A percentile compares a stretch with the other conserved stretches of the same genome.
These are phyloP conservation scores for Eremochloa ophiuroides DNA, from an alignment of 176 grass and related monocot genomes.

Conservation along the genomic window DNA sequence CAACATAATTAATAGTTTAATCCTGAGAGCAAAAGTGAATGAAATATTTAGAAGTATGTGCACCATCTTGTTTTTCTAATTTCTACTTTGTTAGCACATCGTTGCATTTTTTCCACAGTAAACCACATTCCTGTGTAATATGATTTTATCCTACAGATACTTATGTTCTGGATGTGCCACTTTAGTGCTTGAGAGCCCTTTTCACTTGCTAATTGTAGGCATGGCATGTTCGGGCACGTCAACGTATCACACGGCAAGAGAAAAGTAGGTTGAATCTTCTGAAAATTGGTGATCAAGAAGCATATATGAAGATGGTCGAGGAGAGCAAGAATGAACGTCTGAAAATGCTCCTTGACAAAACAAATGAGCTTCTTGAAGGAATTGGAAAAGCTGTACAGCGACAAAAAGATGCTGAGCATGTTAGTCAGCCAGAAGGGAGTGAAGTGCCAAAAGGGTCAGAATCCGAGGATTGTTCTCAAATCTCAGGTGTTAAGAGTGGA, in stretches of 20 bases:
- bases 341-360: conserved; percentile 95
- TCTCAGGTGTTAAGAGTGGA: conserved; percentile 45
- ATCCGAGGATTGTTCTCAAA: conserved; percentile 51
- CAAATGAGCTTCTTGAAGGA: conserved; percentile 93
- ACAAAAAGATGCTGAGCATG: conserved; percentile 97
- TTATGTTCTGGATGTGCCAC: conserved; percentile 1
- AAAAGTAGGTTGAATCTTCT: conserved; percentile 82
- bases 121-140: conserved; percentile 4
- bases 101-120: background rate
- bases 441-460: conserved; percentile 51
- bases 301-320: conserved; percentile 97
- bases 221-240: conserved; percentile 93
- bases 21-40: background rate
- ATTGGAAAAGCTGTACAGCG: conserved; percentile 92
- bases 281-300: conserved; percentile 94
- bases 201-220: conserved; percentile 48
- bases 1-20: background rate
- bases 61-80: background rate
- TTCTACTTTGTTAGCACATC: background rate
- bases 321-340: conserved; percentile 99
- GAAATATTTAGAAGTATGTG: conserved; percentile 9
- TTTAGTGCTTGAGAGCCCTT: conserved; percentile 5
- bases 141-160: conserved; percentile 13
- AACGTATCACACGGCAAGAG: conserved; percentile 74
- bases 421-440: conserved; percentile 49